A percentile compares a stretch with the other conserved stretches of the same genome.
Conservation (phyloP, 2,329 filamentous ascomycete genomes). For the Sclerotiophoma versabilis region DNA sequence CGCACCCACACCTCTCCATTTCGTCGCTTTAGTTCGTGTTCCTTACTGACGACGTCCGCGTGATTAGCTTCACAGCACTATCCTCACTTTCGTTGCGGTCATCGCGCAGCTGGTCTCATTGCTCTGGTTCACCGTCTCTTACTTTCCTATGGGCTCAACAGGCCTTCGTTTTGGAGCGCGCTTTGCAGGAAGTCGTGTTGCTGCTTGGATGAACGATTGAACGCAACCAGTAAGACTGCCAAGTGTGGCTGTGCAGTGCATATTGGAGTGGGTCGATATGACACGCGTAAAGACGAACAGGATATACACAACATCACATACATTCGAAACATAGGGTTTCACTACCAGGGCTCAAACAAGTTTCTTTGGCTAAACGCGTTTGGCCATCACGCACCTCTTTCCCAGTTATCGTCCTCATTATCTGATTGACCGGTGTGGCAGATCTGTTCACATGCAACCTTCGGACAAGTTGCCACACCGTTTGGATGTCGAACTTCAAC, state of each 20-base stretch:
- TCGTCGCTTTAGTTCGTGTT: slow-evolving; percentile 23
- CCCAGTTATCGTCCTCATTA: background rate
- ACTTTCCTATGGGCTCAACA: slow-evolving; percentile 95
- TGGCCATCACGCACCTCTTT: slow-evolving; percentile 8
- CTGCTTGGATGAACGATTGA: slow-evolving; percentile 85
- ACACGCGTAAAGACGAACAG: slow-evolving; percentile 3
- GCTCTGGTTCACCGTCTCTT: slow-evolving; percentile 93
- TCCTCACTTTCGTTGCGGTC: slow-evolving; percentile 84
- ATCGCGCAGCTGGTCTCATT: slow-evolving; percentile 84
- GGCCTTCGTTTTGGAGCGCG: slow-evolving; percentile 85
- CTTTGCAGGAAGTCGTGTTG: slow-evolving; percentile 83
- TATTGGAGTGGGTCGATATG: background rate
- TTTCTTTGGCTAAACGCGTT: background rate
- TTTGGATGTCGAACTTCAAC: background rate
- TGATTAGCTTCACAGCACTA: slow-evolving; percentile 72
- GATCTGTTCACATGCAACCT: slow-evolving; percentile 12
- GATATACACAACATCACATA: slow-evolving; percentile 3
- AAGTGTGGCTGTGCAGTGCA: slow-evolving; percentile 4
- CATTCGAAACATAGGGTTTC: slow-evolving; percentile 2
- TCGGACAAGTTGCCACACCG: slow-evolving; percentile 13
- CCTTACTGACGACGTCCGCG: slow-evolving; percentile 47
- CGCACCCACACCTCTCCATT: slow-evolving; percentile 42
- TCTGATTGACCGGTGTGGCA: slow-evolving; percentile 16
- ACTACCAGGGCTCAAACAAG: slow-evolving; percentile 6
- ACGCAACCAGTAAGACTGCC: background rate